Conservation (phyloP, 2,329 filamentous ascomycete genomes). For the Paraconiothyrium brasiliense region DNA sequence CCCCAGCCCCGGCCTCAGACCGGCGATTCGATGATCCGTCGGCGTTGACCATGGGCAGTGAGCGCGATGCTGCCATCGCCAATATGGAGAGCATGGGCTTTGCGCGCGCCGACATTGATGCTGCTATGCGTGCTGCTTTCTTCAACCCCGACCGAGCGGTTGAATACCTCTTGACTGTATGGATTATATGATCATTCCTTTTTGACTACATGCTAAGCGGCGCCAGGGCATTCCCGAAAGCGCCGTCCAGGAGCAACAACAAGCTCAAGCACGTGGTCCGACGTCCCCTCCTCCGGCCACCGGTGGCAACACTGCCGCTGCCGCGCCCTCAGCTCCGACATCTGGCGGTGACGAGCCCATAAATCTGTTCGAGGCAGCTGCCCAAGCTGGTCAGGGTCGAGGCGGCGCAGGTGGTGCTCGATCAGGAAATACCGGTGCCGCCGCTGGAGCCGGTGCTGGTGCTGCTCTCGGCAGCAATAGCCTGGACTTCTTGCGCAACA, state of each 20-base stretch:
- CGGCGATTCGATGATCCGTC: slow-evolving; percentile 74
- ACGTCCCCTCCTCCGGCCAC: slow-evolving; percentile 54
- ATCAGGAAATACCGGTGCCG: slow-evolving; percentile 60
- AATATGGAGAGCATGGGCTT: slow-evolving; percentile 99
- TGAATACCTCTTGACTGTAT: slow-evolving; percentile 88
- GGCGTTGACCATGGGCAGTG: slow-evolving; percentile 84
- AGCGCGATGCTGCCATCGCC: slow-evolving; percentile 81
- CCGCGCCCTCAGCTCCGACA: slow-evolving; percentile 31
- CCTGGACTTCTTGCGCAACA: slow-evolving; percentile 92
- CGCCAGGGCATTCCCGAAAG: slow-evolving; percentile 87
- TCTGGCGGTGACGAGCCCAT: slow-evolving; percentile 71
- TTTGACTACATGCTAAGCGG: slow-evolving; percentile 31
- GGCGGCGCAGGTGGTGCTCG: slow-evolving; percentile 53
- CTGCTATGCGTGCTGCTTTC: slow-evolving; percentile 94
- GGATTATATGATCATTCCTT: slow-evolving; percentile 46
- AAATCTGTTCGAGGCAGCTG: slow-evolving; percentile 93
- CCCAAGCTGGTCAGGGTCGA: slow-evolving; percentile 70
- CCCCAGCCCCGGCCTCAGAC: slow-evolving; percentile 55
- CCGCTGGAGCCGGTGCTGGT: slow-evolving; percentile 61
- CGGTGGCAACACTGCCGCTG: slow-evolving; percentile 56
- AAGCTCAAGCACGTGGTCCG: slow-evolving; percentile 53
- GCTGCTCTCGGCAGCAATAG: slow-evolving; percentile 72
- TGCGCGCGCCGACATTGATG: slow-evolving; percentile 84
- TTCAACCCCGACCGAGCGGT: slow-evolving; percentile 97
- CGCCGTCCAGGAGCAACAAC: slow-evolving; percentile 72